phyloP scores from a whole-genome alignment of 441 rosid genomes.

The Capsella rubella region DNA sequence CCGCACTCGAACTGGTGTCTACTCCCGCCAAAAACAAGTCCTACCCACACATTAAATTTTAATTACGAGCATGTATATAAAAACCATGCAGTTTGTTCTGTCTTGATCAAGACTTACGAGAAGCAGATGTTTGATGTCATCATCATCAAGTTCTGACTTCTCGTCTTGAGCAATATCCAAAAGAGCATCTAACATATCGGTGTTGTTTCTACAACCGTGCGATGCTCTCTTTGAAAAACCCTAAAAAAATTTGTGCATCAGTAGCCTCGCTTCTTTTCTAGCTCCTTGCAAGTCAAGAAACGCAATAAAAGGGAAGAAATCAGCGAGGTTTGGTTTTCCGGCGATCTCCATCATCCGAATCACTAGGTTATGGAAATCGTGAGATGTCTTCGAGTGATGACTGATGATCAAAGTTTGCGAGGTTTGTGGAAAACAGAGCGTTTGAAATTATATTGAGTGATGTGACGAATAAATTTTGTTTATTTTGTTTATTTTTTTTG shows the following conservation, averaged over 20 bases:
- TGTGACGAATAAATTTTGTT: conserved; percentile 10
- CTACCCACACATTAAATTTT: background rate
- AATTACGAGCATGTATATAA: background rate
- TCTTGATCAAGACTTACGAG: conserved; percentile 16
- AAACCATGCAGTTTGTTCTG: background rate
- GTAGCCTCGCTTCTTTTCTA: conserved; percentile 49
- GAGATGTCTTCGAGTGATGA: conserved; percentile 1
- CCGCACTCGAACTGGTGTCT: conserved; percentile 46
- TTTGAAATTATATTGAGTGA: conserved; percentile 39
- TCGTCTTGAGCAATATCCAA: conserved; percentile 25
- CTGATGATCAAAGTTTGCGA: conserved; percentile 15
- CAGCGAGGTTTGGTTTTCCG: conserved; percentile 78
- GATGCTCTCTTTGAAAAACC: conserved; percentile 26
- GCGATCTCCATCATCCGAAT: conserved; percentile 69
- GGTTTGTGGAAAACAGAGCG: conserved; percentile 38
- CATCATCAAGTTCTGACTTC: conserved; percentile 16
- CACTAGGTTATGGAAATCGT: conserved; percentile 13
- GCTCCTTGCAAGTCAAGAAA: conserved; percentile 77
- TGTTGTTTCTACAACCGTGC: background rate
- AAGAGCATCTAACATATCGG: conserved; percentile 36
- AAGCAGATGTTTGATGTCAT: conserved; percentile 36
- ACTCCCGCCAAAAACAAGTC: conserved; percentile 31
- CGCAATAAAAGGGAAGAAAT: conserved; percentile 69
- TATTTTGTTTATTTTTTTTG: no score
- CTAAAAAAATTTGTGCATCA: conserved; percentile 6